Base-by-base conservation (phyloP, 805 yeast genomes). In the Candida dajiaensis region DNA sequence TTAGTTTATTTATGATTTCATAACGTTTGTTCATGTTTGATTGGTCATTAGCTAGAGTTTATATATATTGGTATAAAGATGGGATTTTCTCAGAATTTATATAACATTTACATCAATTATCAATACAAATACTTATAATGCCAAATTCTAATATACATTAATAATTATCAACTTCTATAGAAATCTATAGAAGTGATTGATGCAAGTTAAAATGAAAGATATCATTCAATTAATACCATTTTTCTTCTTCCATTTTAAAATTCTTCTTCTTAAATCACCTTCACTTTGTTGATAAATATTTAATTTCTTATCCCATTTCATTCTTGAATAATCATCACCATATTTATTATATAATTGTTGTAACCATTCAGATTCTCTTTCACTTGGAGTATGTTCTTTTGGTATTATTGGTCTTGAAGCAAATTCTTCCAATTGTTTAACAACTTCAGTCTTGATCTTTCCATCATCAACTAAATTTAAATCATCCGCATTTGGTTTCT, bases 231-330 rank as follows among this genome's bases (percentile, higher is more conserved):
- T 36, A 20, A 36, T 36, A 41, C 57, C 58, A 50, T 74, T 66
- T 41, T 61, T 55, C 61, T 75, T 73, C 63, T 80, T 81, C 92
- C 95, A 88, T 63, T 79, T 83, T 19, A 54, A 59, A 40, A 92
- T 71, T 62, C 94, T 78, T 64, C 78, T 79, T 66, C 76, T 83
- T 55, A 92, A 69, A 57, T 89, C 95, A 23, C 95, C 95, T n/a
- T 81, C 82, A 50, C 86, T 76, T 64, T 86, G 89, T 68, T 90
- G 97, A 66, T 75, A 78, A 2, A 83, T 77, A 64, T 92, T 92
- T 51, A 90, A 72, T 64, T 85, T 85, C 66, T 77, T 78, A 65
- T 94, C 99, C 86, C 95, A 85, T 63, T 80, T 84, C 99, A 94
- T 94, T 57, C 82, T 86, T 41, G 76, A 83, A 62, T 81, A 89